Evolutionary conservation across 805 yeast species (phyloP), one percentile per base, ranked within the genome.

Genomic region (Wickerhamomyces pijperi): DNA sequence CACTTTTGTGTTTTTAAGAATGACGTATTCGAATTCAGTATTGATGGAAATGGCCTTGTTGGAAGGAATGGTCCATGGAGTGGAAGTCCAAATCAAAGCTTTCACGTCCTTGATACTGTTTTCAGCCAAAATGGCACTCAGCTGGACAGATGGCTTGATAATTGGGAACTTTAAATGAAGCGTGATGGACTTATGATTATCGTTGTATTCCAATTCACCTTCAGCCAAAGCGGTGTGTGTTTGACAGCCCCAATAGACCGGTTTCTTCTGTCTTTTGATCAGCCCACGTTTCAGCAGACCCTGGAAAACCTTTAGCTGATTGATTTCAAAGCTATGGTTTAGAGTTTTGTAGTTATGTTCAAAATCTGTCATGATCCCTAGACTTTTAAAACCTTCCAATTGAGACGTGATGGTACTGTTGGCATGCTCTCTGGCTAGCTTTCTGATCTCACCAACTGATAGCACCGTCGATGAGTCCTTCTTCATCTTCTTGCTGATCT

Each of bases 181-280:
- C 3, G 95, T 80, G 5, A 65, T 72, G 0, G 94, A 82, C 34
- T 53, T 64, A 56, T 86, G 95, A 14, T 67, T 53, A 17, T 74
- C 75, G 37, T 82, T 82, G 58, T 92, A 92, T 53, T 90, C 96
- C 41, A 92, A 67, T 56, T 92, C 99, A 17, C 96, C 90, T 59
- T 92, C 99, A 0, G 98, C 98, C 45, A 92, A 64, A 0, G 97
- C 97, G 0, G 98, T 88, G 41, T 76, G 73, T 3, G 95, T 84
- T 53, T 88, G 96, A 45, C 90, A 80, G 1, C 97, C 94, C 97
- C 97, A 92, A 68, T 81, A 92, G 1, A 94, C 97, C 0, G 99
- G 99, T 54, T 87, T 87, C 50, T 81, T 75, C 54, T 88, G 94
- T 50, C 97, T 70, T 37, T 77, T 78, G 32, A 92, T 74, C 35